phyloP scores from a whole-genome alignment of 495 filamentous ascomycete species.

The Annulohypoxylon stygium region DNA sequence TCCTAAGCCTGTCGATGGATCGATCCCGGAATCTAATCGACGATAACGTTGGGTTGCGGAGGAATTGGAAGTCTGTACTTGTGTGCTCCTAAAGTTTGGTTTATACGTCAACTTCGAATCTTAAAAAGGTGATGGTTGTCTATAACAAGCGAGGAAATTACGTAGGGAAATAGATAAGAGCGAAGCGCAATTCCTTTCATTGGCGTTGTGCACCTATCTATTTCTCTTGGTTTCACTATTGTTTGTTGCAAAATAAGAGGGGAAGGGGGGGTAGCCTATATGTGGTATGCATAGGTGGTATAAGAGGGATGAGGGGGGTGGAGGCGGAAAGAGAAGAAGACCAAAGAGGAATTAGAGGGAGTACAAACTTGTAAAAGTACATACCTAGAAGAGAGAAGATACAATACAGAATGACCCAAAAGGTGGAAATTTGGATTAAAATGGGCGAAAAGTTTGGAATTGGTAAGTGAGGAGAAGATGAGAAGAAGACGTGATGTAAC shows the following conservation, averaged over 20 bases:
- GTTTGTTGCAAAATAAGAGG: constrained; percentile 28
- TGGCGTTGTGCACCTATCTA: constrained; percentile 26
- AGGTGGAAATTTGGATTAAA: constrained; percentile 13
- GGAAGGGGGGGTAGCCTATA: constrained; percentile 16
- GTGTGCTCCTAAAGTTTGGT: constrained; percentile 21
- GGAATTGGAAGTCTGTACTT: constrained; percentile 18
- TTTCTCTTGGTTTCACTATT: constrained; percentile 17
- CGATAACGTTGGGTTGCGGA: constrained; percentile 16
- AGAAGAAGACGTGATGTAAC: not conserved
- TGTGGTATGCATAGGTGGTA: constrained; percentile 8
- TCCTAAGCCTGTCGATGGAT: constrained; percentile 6
- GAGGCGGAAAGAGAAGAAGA: constrained; percentile 8
- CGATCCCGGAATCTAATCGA: constrained; percentile 27
- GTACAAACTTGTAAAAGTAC: not conserved
- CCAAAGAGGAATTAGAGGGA: not conserved
- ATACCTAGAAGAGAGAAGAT: constrained; percentile 22
- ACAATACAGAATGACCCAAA: constrained; percentile 12
- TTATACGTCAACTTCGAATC: constrained; percentile 6
- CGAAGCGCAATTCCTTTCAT: constrained; percentile 6
- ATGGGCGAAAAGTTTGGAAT: constrained; percentile 20
- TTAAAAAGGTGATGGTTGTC: not conserved
- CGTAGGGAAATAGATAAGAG: constrained; percentile 15
- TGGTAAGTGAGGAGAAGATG: constrained; percentile 41
- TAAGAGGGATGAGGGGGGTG: constrained; percentile 5
- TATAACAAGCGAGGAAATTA: constrained; percentile 30